Conservation (phyloP, 2,329 filamentous ascomycete species). For the Exophiala bonariae region DNA sequence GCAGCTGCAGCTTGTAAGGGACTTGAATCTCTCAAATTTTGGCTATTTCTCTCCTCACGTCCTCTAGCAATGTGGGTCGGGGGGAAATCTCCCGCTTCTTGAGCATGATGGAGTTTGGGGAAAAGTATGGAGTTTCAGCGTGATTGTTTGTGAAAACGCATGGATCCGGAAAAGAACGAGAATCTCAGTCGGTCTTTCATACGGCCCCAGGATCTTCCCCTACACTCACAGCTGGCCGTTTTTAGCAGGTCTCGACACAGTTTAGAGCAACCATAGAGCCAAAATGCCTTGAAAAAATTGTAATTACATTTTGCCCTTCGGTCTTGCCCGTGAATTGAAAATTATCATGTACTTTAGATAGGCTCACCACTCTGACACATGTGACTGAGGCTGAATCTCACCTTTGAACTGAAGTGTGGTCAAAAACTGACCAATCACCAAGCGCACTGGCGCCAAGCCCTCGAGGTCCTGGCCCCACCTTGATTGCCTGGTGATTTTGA, state of each 20-base stretch:
- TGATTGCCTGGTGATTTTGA: too few species aligned
- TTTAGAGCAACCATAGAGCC: too few species aligned
- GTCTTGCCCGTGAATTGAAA: too few species aligned
- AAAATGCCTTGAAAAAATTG: too few species aligned
- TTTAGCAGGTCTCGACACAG: too few species aligned
- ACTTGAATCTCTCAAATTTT: slow-evolving; percentile 14
- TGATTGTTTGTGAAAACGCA: slow-evolving; percentile 9
- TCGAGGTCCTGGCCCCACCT: background rate
- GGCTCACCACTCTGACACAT: too few species aligned
- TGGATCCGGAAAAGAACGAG: slow-evolving; percentile 5
- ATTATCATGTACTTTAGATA: too few species aligned
- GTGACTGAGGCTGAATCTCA: too few species aligned
- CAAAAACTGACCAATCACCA: background rate
- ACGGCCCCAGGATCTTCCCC: too few species aligned
- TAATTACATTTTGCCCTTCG: too few species aligned
- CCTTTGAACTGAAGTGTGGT: background rate
- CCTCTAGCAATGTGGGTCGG: slow-evolving; percentile 5
- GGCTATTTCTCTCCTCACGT: slow-evolving; percentile 16
- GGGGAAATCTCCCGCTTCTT: slow-evolving; percentile 9
- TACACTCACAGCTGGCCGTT: too few species aligned
- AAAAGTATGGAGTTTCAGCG: slow-evolving; percentile 14
- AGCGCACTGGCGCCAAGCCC: slow-evolving; percentile 5
- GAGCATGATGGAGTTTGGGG: slow-evolving; percentile 22
- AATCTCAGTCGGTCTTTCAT: too few species aligned
- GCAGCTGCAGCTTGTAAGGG: slow-evolving; percentile 7